Evolutionary conservation across 2,329 filamentous ascomycete genomes (phyloP).

Genomic region (Xylariaceae sp.): DNA sequence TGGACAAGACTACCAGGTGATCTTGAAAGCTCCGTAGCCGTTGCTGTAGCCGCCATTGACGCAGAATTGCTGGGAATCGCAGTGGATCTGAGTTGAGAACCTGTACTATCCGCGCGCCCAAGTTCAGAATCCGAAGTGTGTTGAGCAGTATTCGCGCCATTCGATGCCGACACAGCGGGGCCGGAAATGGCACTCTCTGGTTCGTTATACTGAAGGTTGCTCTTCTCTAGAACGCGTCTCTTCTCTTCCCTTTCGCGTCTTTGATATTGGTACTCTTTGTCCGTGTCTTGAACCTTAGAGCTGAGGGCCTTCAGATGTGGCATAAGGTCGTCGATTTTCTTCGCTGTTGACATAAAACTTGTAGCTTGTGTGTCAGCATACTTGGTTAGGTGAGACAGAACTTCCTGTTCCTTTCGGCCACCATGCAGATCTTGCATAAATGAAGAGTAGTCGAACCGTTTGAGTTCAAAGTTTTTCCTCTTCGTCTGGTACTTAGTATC

Average conservation of each 20-base stretch:
- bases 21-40: constrained; percentile 46
- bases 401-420: constrained; percentile 96
- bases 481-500: constrained; percentile 96
- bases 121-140: constrained; percentile 64
- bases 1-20: constrained; percentile 54
- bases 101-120: constrained; percentile 68
- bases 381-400: constrained; percentile 87
- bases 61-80: constrained; percentile 45
- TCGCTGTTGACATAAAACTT: constrained; percentile 75
- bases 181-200: constrained; percentile 55
- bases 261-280: constrained; percentile 96
- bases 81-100: constrained; percentile 59
- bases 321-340: constrained; percentile 80
- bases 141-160: constrained; percentile 43
- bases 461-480: constrained; percentile 90
- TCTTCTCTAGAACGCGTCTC: constrained; percentile 82
- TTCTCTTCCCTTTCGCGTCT: constrained; percentile 95
- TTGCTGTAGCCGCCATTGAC: constrained; percentile 31
- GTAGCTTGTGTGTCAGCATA: constrained; percentile 89
- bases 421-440: constrained; percentile 99
- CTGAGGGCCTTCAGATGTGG: constrained; percentile 87
- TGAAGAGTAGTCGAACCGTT: constrained; percentile 96
- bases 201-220: constrained; percentile 68
- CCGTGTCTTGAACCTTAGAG: constrained; percentile 82
- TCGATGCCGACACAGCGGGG: constrained; percentile 33